Evolutionary conservation across 345 rosid genomes (phyloP).

Genomic region (Brassica napus): Da-Ae NC_063452.1:52650001-52650500

Average conservation of each 20-base stretch:
- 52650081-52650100: slow-evolving; percentile 81
- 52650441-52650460: slow-evolving; percentile 90
- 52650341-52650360: background rate
- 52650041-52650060: slow-evolving; percentile 40
- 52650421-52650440: slow-evolving; percentile 94
- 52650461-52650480: slow-evolving; percentile 71
- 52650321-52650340: slow-evolving; percentile 44
- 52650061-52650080: slow-evolving; percentile 86
- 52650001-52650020: slow-evolving; percentile 38
- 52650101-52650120: slow-evolving; percentile 87
- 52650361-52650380: slow-evolving; percentile 38
- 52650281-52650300: slow-evolving; percentile 42
- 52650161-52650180: slow-evolving; percentile 50
- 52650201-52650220: background rate
- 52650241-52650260: slow-evolving; percentile 42
- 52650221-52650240: background rate
- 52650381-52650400: slow-evolving; percentile 65
- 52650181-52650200: background rate
- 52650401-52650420: slow-evolving; percentile 97
- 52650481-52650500: slow-evolving; percentile 1
- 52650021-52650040: slow-evolving; percentile 34
- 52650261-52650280: slow-evolving; percentile 54
- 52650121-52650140: slow-evolving; percentile 75
- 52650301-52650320: slow-evolving; percentile 56
- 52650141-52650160: slow-evolving; percentile 83